These are phyloP conservation scores for Alnus glutinosa DNA, from an alignment of 306 rosid genomes.

Conservation along the genomic window DNA sequence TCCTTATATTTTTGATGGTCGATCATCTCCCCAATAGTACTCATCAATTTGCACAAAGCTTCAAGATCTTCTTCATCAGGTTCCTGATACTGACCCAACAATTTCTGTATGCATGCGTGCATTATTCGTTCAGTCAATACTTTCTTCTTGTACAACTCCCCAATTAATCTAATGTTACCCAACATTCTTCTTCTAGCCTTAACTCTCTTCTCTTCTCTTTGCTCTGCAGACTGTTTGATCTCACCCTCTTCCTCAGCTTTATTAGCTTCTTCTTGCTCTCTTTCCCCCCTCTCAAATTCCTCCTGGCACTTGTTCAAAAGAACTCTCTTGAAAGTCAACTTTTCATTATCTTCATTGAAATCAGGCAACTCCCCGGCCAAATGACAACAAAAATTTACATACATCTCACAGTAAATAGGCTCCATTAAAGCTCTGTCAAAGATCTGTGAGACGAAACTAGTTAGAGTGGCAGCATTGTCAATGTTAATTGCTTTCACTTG, in stretches of 20 bases:
- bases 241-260: conserved; percentile 78
- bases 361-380: conserved; percentile 83
- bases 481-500: conserved; percentile 93
- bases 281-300: conserved; percentile 97
- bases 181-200: conserved; percentile 93
- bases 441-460: conserved; percentile 90
- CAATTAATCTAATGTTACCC: conserved; percentile 94
- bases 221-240: conserved; percentile 62
- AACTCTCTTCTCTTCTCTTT: conserved; percentile 74
- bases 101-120: conserved; percentile 84
- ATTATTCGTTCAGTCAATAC: conserved; percentile 97
- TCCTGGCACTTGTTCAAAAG: conserved; percentile 92
- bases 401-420: conserved; percentile 99
- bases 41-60: conserved; percentile 73
- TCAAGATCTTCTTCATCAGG: conserved; percentile 69
- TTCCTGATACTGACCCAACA: conserved; percentile 74
- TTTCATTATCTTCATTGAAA: conserved; percentile 75
- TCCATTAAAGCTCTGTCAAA: conserved; percentile 95
- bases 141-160: conserved; percentile 88
- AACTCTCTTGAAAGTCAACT: conserved; percentile 85
- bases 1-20: conserved; percentile 89
- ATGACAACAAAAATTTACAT: conserved; percentile 82
- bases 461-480: conserved; percentile 70
- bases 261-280: conserved; percentile 67
- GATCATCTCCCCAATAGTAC: conserved; percentile 95